These are phyloP conservation scores for Picochlorum sp. DNA, from an alignment of 139 green algal genomes.

Conservation along the genomic window DNA sequence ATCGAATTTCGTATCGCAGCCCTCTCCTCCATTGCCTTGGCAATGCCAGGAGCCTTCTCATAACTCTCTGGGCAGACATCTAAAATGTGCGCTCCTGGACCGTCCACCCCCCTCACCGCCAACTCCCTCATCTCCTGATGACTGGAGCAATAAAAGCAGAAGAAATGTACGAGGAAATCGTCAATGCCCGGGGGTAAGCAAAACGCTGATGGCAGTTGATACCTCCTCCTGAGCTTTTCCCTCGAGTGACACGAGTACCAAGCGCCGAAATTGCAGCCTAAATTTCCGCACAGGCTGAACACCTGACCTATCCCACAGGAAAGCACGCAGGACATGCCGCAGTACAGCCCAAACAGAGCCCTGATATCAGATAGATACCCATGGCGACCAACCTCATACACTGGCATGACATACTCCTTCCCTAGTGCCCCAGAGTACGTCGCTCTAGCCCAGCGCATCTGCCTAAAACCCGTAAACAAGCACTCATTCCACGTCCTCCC, in stretches of 20 bases:
- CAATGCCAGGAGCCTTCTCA: slow-evolving; percentile 1
- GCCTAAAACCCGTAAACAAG: slow-evolving; percentile 30
- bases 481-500: slow-evolving; percentile 20
- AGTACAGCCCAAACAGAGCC: slow-evolving; percentile 26
- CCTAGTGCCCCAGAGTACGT: slow-evolving; percentile 25
- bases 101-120: slow-evolving; percentile 34
- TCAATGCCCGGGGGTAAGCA: slow-evolving; percentile 32
- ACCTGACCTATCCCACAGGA: slow-evolving; percentile 24
- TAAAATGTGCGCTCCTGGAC: slow-evolving; percentile 32
- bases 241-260: slow-evolving; percentile 35
- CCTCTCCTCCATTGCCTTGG: slow-evolving; percentile 7
- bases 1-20: slow-evolving; percentile 12
- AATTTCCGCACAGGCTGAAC: slow-evolving; percentile 25
- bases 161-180: slow-evolving; percentile 38
- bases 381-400: slow-evolving; percentile 14
- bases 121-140: slow-evolving; percentile 31
- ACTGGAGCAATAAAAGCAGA: slow-evolving; percentile 35
- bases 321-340: slow-evolving; percentile 17
- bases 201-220: slow-evolving; percentile 30
- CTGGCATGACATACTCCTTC: slow-evolving; percentile 26
- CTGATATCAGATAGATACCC: slow-evolving; percentile 29
- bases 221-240: slow-evolving; percentile 31
- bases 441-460: slow-evolving; percentile 30
- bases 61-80: slow-evolving; percentile 28
- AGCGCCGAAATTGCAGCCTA: slow-evolving; percentile 28